Evolutionary conservation across 192 early-diverging fungal genomes (phyloP).

Genomic region (Haplosporangium gracile): DNA sequence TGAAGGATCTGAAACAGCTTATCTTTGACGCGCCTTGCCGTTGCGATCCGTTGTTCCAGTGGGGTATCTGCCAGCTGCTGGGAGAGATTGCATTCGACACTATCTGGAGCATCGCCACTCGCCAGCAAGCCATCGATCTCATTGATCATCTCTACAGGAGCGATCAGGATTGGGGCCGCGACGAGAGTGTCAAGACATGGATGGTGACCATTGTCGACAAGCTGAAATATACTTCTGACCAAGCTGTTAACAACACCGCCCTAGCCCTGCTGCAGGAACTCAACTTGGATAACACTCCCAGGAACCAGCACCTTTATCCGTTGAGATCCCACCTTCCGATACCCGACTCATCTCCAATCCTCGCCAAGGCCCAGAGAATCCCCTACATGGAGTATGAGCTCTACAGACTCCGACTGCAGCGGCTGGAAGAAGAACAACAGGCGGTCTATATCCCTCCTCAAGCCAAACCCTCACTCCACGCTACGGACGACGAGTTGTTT

Average conservation of each 20-base stretch:
- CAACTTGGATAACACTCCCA: not conserved
- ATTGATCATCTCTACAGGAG: not conserved
- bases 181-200: not conserved
- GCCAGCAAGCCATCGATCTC: not conserved
- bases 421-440: not conserved
- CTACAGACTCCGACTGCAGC: not conserved
- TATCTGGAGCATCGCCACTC: not conserved
- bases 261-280: not conserved
- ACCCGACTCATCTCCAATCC: not conserved
- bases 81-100: not conserved
- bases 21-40: not conserved
- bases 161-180: not conserved
- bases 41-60: not conserved
- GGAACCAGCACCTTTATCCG: not conserved
- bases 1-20: not conserved
- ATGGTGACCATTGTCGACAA: not conserved
- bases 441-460: not conserved
- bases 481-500: not conserved
- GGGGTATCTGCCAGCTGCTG: constrained; percentile 4
- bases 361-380: not conserved
- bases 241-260: not conserved
- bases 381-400: not conserved
- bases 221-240: not conserved
- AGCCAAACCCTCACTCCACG: not conserved
- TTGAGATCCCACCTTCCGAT: not conserved